Evolutionary conservation across 2,329 filamentous ascomycete species (phyloP), one percentile per base, ranked within the genome.

Genomic region (Hirsutella rhossiliensis): DNA sequence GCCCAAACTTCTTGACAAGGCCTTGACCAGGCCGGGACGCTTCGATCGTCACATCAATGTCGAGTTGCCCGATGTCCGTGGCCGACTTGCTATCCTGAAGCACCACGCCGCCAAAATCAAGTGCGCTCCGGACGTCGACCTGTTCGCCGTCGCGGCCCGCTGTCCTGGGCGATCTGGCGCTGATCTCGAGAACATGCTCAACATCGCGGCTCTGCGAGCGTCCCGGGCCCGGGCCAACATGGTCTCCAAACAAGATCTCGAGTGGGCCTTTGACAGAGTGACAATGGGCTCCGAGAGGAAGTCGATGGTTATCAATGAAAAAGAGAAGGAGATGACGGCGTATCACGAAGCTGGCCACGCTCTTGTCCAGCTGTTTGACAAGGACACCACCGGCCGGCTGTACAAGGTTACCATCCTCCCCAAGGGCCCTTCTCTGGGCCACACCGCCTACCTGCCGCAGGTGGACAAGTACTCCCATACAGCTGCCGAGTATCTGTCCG

Each of bases 391-490:
- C 43, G 82, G 75, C 50, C 84, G 84, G 29, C 73, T 98, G 2
- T 96, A 98, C 75, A 98, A 98, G 67, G 89, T 95, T 41, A 98
- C 92, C 1, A 94, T 98, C 54, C 83, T 98, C 56, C 89, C 92
- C 43, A 83, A 94, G 56, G 92, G 92, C 11, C 80, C 82, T 55
- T 78, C 85, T 20, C 73, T 97, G 8, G 92, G 92, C 48, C 78
- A 95, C 50, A 98, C 92, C 0, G 84, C 85, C 50, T 84, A 83
- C 62, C 72, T 98, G 20, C 89, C 89, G 0, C 84, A 92, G 59
- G 88, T 94, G 72, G 89, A 96, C 66, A 88, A 89, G 63, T 88
- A 95, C 56, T 92, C 87, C 12, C 80, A 80, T 63, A 84, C 84
- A n/a, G 87, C 88, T 54, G 78, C 79, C 44, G 86, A 98, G 59